Conservation (phyloP, 2,329 filamentous ascomycete genomes). For the Neonectria faginata region DNA sequence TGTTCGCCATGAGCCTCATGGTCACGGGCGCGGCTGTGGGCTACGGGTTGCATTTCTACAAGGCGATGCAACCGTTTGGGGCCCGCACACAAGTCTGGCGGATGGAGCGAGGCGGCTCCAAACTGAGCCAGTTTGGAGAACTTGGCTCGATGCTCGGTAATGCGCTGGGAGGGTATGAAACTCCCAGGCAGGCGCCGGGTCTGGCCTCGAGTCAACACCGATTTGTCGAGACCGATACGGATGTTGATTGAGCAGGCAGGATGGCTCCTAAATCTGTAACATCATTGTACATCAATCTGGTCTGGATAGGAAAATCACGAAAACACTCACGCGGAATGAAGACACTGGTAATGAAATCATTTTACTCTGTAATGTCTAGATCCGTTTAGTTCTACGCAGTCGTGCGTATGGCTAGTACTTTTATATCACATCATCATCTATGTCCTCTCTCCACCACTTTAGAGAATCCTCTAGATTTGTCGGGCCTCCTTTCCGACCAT, state of each 20-base stretch:
- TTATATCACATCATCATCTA: constrained; percentile 11
- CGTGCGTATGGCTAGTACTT: neutral
- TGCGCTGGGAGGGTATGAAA: constrained; percentile 46
- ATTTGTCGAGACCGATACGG: constrained; percentile 52
- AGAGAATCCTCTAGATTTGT: constrained; percentile 72
- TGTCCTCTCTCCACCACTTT: constrained; percentile 17
- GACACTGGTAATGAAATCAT: constrained; percentile 31
- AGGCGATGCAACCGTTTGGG: constrained; percentile 58
- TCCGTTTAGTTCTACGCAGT: constrained; percentile 19
- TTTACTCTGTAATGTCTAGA: constrained; percentile 29
- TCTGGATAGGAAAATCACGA: constrained; percentile 27
- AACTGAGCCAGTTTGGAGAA: constrained; percentile 59
- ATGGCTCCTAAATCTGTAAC: constrained; percentile 12
- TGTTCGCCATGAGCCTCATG: constrained; percentile 50
- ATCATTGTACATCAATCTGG: constrained; percentile 36
- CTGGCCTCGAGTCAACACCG: constrained; percentile 39
- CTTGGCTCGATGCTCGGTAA: constrained; percentile 59
- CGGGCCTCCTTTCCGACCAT: constrained; percentile 88
- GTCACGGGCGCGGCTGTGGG: constrained; percentile 54
- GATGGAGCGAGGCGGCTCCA: constrained; percentile 45
- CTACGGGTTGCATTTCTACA: constrained; percentile 56
- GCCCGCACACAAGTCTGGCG: constrained; percentile 58
- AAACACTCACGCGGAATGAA: constrained; percentile 8
- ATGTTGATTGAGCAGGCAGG: constrained; percentile 48
- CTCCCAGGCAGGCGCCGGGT: constrained; percentile 30